Conservation (phyloP, 2,329 filamentous ascomycete genomes). For the Beauveria bassiana region DNA sequence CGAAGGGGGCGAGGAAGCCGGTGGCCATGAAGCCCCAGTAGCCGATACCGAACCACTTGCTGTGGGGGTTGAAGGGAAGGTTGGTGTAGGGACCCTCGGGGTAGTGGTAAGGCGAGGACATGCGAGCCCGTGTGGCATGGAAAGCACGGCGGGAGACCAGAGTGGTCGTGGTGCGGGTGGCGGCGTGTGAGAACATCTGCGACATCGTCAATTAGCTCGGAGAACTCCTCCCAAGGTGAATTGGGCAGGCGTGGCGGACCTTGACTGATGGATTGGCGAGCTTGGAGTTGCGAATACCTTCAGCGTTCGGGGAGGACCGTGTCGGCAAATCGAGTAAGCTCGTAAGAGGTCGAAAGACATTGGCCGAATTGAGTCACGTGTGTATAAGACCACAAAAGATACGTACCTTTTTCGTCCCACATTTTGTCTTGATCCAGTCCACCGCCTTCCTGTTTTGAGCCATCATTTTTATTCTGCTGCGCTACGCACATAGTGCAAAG, state of each 20-base stretch:
- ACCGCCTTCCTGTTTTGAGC: constrained; percentile 9
- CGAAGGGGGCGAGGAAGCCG: constrained; percentile 55
- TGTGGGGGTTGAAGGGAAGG: constrained; percentile 94
- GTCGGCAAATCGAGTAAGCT: constrained; percentile 9
- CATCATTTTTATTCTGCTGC: constrained; percentile 12
- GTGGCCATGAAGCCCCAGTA: constrained; percentile 66
- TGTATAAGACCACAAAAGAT: constrained; percentile 2
- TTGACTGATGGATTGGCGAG: constrained; percentile 10
- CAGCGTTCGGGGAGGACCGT: constrained; percentile 7
- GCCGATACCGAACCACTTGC: constrained; percentile 71
- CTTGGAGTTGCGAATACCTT: constrained; percentile 4
- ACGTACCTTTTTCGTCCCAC: constrained; percentile 2
- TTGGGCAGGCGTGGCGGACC: constrained; percentile 2
- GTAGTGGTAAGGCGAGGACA: constrained; percentile 95
- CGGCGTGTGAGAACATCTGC: constrained; percentile 78
- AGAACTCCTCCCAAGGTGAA: background rate
- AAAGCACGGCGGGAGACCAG: constrained; percentile 85
- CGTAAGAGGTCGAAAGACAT: constrained; percentile 6
- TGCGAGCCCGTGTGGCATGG: constrained; percentile 78
- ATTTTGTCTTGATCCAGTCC: background rate
- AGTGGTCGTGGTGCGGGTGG: constrained; percentile 55
- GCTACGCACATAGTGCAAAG: background rate
- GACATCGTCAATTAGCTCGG: constrained; percentile 32
- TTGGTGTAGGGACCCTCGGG: constrained; percentile 91
- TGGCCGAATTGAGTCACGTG: constrained; percentile 5